A percentile compares a stretch with the other conserved stretches of the same genome.
Evolutionary conservation across 2,329 filamentous ascomycete species (phyloP).

Genomic region (Penicillium sp.): DNA sequence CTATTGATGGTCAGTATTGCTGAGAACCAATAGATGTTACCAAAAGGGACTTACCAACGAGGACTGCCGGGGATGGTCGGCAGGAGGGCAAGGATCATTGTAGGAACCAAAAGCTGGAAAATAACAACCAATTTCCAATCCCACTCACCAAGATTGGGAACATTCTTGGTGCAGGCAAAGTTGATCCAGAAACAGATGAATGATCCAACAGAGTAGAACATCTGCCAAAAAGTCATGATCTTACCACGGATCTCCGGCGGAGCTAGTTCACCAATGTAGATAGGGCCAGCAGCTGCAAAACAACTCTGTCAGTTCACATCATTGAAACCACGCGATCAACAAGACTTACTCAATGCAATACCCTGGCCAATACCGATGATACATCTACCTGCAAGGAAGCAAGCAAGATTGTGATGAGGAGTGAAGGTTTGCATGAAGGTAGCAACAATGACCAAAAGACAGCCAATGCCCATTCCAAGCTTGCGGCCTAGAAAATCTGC

Average conservation of each 20-base stretch:
- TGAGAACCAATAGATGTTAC: neutral
- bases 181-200: constrained; percentile 67
- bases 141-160: constrained; percentile 61
- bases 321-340: neutral
- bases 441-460: constrained; percentile 62
- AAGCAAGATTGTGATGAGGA: constrained; percentile 58
- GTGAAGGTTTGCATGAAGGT: constrained; percentile 68
- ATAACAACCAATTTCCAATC: constrained; percentile 72
- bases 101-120: constrained; percentile 67
- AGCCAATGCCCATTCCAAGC: constrained; percentile 63
- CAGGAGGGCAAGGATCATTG: constrained; percentile 59
- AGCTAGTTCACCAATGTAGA: constrained; percentile 68
- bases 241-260: constrained; percentile 63
- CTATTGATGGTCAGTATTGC: constrained; percentile 15
- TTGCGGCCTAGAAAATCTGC: constrained; percentile 63
- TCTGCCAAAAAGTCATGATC: constrained; percentile 69
- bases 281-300: constrained; percentile 58
- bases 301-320: constrained; percentile 3
- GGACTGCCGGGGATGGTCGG: constrained; percentile 68
- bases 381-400: constrained; percentile 67
- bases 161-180: constrained; percentile 59
- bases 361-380: constrained; percentile 69
- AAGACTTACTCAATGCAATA: constrained; percentile 57
- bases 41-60: constrained; percentile 50
- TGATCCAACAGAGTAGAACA: constrained; percentile 64